Base-by-base conservation (phyloP, 345 rosid genomes). In the Eucalyptus guilfoylei region DNA sequence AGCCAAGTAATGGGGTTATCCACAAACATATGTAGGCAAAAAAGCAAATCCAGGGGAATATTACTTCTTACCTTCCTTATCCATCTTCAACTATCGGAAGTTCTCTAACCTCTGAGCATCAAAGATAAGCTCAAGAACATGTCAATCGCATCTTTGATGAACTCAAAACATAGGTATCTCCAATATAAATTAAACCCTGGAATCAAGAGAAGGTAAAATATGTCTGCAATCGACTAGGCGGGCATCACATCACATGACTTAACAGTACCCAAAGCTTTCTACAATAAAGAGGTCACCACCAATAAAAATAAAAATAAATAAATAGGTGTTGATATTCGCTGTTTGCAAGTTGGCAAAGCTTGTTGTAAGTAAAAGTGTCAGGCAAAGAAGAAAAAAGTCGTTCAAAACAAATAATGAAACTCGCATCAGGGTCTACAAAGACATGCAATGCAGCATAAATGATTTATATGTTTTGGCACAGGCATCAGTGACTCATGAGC, bases 321-420 rank as follows among this genome's bases (percentile, higher is more conserved):
- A 95, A 97, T 76, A 96, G 87, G 85, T 94, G 92, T 90, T 94
- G 95, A 90, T 92, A 97, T 69, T 96, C 97, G 14, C 96, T 98
- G 89, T 95, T 94, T 80, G 97, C 96, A 80, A 97, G 98, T 93
- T 95, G 95, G 87, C 99, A 96, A 40, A 97, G 95, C 93, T 96
- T 95, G 87, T 96, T 95, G 91, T 91, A 95, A 92, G 89, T 94
- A n/a, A 86, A 21, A 30, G 94, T 60, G 89, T 97, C 99, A 96
- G 93, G 91, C 90, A 94, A 83, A 87, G 62, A 42, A 86, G 21
- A 52, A 37, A 52, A 86, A 21, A 86, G 12, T 23, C 67, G 0
- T 32, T 54, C 45, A 54, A 86, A 50, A 86, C 87, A 52, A 86
- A 54, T 17, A 86, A 23, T 86, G 44, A 49, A 52, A 86, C 30